Evolutionary conservation across 192 early-diverging fungal species (phyloP).

Genomic region (Umbelopsis isabellina): DNA sequence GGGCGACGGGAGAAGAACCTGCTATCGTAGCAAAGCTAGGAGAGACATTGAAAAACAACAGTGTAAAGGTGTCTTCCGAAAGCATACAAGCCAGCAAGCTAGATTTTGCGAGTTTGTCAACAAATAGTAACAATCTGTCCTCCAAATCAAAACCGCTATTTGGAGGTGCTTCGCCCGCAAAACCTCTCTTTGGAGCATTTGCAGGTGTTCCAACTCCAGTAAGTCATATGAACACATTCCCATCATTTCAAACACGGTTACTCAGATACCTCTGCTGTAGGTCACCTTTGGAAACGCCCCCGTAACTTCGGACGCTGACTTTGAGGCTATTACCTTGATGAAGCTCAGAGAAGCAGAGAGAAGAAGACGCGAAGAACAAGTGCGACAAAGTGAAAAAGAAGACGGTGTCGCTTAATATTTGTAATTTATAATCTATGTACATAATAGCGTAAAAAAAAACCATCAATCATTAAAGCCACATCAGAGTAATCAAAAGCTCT

Average conservation of each 20-base stretch:
- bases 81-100: not conserved
- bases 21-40: conserved; percentile 35
- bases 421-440: not conserved
- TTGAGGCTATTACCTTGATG: conserved; percentile 51
- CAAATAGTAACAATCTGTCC: not conserved
- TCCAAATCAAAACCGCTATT: conserved; percentile 10
- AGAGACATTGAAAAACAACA: conserved; percentile 12
- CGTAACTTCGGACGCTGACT: conserved; percentile 40
- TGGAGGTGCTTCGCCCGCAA: conserved; percentile 1
- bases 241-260: not conserved
- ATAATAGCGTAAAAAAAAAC: not conserved
- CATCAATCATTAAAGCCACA: not conserved
- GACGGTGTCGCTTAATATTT: not conserved
- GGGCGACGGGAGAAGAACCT: conserved; percentile 50
- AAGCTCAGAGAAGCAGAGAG: conserved; percentile 48
- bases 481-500: not conserved
- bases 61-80: not conserved
- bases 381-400: conserved; percentile 8
- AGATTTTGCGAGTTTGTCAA: not conserved
- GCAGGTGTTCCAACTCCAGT: not conserved
- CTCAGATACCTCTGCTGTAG: conserved; percentile 18
- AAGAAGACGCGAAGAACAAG: conserved; percentile 42
- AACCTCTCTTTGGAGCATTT: conserved; percentile 28
- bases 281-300: conserved; percentile 25
- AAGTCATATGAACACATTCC: not conserved